phyloP scores from a whole-genome alignment of 345 rosid species.

The Euphorbia peplus region DNA sequence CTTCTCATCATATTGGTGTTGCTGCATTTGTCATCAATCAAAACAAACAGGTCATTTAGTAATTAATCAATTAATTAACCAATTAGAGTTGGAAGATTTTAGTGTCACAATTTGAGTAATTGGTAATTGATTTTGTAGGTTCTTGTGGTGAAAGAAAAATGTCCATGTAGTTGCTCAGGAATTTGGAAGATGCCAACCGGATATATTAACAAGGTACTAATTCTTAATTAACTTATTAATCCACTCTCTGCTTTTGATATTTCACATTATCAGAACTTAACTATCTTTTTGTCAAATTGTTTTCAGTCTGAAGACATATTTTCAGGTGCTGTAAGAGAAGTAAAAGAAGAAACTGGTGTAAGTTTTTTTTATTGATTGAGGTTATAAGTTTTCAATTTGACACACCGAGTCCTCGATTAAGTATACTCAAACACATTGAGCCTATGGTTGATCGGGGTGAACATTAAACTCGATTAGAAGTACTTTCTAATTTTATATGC shows the following conservation, averaged over 20 bases:
- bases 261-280: too few relatives aligned
- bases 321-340: slow-evolving; percentile 51
- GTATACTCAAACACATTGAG: too few relatives aligned
- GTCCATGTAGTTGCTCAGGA: slow-evolving; percentile 36
- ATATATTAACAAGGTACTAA: slow-evolving; percentile 41
- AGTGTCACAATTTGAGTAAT: background rate
- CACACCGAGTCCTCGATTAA: too few relatives aligned
- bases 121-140: slow-evolving; percentile 23
- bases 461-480: too few relatives aligned
- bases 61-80: too few relatives aligned
- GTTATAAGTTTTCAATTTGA: too few relatives aligned
- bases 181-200: slow-evolving; percentile 61
- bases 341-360: slow-evolving; percentile 60
- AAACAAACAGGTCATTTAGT: slow-evolving; percentile 33
- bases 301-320: slow-evolving; percentile 50
- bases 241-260: too few relatives aligned
- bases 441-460: too few relatives aligned
- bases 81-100: background rate
- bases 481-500: too few relatives aligned
- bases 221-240: background rate
- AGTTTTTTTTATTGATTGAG: too few relatives aligned
- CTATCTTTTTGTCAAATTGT: background rate
- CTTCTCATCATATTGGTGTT: slow-evolving; percentile 52
- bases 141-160: slow-evolving; percentile 51
- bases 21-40: slow-evolving; percentile 46